Evolutionary conservation across 495 filamentous ascomycete genomes (phyloP).

Genomic region (Hypoxylon rickii): DNA sequence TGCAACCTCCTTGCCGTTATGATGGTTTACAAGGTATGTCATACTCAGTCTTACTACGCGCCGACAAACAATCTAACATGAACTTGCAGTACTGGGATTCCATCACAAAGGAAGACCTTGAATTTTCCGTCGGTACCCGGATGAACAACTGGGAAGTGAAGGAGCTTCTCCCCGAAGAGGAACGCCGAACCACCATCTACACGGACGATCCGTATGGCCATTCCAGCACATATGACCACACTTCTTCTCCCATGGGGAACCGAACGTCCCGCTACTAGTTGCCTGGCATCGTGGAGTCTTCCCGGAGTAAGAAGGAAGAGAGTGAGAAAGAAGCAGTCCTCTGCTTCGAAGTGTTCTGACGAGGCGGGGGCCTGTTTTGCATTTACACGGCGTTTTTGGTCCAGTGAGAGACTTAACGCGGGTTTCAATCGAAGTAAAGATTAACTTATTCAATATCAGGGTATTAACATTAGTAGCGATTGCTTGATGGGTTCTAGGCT

Average conservation of each 20-base stretch:
- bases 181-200: constrained; percentile 77
- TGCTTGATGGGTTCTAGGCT: constrained; percentile 1
- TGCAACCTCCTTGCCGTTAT: constrained; percentile 95
- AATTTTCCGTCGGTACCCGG: constrained; percentile 95
- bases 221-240: constrained; percentile 48
- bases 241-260: constrained; percentile 47
- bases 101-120: constrained; percentile 96
- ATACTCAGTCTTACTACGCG: constrained; percentile 3
- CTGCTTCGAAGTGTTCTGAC: constrained; percentile 16
- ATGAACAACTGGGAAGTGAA: constrained; percentile 99
- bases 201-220: constrained; percentile 62
- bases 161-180: constrained; percentile 87
- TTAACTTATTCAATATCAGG: constrained; percentile 24
- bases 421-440: constrained; percentile 14
- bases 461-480: constrained; percentile 19
- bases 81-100: constrained; percentile 92
- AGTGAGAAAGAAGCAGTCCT: constrained; percentile 8
- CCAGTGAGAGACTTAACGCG: constrained; percentile 6
- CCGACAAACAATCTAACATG: not conserved
- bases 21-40: constrained; percentile 97
- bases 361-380: constrained; percentile 1
- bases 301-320: constrained; percentile 5
- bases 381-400: constrained; percentile 31
- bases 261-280: constrained; percentile 42
- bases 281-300: constrained; percentile 22